Base-by-base conservation (phyloP, 345 rosid species). In the Streptanthus diversifolius region DNA sequence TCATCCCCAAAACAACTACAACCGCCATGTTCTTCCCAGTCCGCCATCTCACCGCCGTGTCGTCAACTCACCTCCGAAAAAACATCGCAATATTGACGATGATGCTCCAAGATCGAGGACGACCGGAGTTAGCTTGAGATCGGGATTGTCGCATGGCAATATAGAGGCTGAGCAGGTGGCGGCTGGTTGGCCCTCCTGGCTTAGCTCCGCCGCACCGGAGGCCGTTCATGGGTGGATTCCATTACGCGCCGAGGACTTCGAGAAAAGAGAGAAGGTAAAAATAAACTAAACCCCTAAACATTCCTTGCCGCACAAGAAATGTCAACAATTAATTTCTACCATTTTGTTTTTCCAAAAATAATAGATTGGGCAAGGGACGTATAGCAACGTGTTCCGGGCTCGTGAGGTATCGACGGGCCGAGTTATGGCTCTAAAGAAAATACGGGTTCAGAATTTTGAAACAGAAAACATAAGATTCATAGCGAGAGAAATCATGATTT, bases 311-410 rank as follows among this genome's bases (percentile, higher is more conserved):
- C 0, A 35, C 56, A 75, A 69, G 79, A 69, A 75, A 40, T 62
- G 13, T 63, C 21, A 32, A 54, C 39, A 14, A 10, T 17, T 77
- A 61, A 8, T 45, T 73, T 64, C 10, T 5, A 21, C 19, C 15
- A 1, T 56, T 30, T 64, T 24, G 18, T 15, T 6, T 12, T 1
- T 0, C 2, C n/a, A 17, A 5, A 2, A 9, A 36, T 25, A 1
- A 19, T 78, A 90, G 96, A 83, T 90, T 48, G 96, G 96, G 73
- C 96, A 90, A 83, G 96, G 96, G 15, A 90, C 96, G 39, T 90
- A 90, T 68, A 90, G 96, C 82, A 87, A 85, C 17, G 96, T 90
- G 68, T 90, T 86, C 67, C 81, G 85, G 73, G 91, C 92, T 63
- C 83, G 92, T 5, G 89, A 90, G 82, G 86, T 90, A 37, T 85